Evolutionary conservation across 192 early-diverging fungal species (phyloP).

Genomic region (Dimargaris verticillata): DNA sequence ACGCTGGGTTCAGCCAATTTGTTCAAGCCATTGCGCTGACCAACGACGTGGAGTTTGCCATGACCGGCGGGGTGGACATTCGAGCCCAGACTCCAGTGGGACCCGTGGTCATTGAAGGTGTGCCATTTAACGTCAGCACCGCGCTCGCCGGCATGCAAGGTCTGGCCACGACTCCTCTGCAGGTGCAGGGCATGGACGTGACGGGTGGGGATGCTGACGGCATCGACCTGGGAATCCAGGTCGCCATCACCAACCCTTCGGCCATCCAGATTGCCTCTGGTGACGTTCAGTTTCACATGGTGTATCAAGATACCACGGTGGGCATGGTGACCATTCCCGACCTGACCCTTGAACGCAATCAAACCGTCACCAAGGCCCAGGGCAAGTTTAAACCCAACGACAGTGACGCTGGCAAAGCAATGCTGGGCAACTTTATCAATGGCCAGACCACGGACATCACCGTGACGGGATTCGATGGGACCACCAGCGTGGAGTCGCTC

Average conservation of each 20-base stretch:
- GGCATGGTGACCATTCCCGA: conserved; percentile 28
- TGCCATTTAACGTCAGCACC: conserved; percentile 35
- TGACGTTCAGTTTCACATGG: conserved; percentile 30
- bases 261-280: conserved; percentile 29
- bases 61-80: conserved; percentile 30
- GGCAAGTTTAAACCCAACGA: conserved; percentile 31
- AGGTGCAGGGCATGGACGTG: conserved; percentile 36
- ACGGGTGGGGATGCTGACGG: conserved; percentile 28
- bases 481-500: conserved; percentile 30
- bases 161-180: conserved; percentile 29
- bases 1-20: conserved; percentile 34
- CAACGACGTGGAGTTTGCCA: conserved; percentile 20
- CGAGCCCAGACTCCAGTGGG: conserved; percentile 37
- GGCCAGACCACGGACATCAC: conserved; percentile 23
- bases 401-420: conserved; percentile 22
- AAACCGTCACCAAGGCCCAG: conserved; percentile 22
- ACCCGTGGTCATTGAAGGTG: conserved; percentile 27
- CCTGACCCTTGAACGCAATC: conserved; percentile 19
- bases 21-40: conserved; percentile 29
- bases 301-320: conserved; percentile 23
- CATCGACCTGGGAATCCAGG: conserved; percentile 23
- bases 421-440: conserved; percentile 32
- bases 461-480: conserved; percentile 24
- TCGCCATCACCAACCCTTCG: conserved; percentile 27
- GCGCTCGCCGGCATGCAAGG: conserved; percentile 35